Evolutionary conservation across 371 early-diverging fungal species (phyloP).

Genomic region (Chytridium lagenaria): DNA sequence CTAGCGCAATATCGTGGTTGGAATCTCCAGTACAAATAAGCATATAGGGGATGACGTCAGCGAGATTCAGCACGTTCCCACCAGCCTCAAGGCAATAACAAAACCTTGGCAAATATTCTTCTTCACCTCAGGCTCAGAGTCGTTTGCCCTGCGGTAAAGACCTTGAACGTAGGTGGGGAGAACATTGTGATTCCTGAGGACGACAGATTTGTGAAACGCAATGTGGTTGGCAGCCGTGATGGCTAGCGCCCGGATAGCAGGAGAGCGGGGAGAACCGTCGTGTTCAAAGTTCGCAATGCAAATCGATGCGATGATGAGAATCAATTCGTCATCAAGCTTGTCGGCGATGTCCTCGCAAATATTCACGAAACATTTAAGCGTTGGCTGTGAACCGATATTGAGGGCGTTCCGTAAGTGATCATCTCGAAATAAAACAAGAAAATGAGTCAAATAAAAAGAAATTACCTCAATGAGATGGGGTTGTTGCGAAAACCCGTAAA

Average conservation of each 20-base stretch:
- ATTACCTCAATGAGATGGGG: conserved; percentile 74
- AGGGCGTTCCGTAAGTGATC: too few relatives aligned
- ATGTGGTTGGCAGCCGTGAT: conserved; percentile 83
- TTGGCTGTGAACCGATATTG: too few relatives aligned
- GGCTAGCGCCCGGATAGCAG: conserved; percentile 76
- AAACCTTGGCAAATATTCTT: conserved; percentile 92
- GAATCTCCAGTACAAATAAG: conserved; percentile 82
- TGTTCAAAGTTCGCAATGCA: conserved; percentile 75
- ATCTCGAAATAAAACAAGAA: not conserved
- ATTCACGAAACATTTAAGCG: conserved; percentile 84
- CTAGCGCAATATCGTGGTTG: conserved; percentile 84
- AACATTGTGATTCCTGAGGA: conserved; percentile 65
- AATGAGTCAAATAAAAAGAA: not conserved
- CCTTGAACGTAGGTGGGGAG: conserved; percentile 76
- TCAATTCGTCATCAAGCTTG: conserved; percentile 74
- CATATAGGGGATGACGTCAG: conserved; percentile 90
- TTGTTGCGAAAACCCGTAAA: conserved; percentile 77
- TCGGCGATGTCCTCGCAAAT: conserved; percentile 91
- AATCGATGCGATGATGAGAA: conserved; percentile 84
- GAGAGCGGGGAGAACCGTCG: conserved; percentile 61
- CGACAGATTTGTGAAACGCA: conserved; percentile 70
- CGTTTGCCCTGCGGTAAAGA: conserved; percentile 82
- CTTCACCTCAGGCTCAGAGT: conserved; percentile 79
- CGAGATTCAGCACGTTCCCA: conserved; percentile 82
- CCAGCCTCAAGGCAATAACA: conserved; percentile 83